These are phyloP conservation scores for Neopestalotiopsis sp. DNA, from an alignment of 2,329 filamentous ascomycete genomes.

Conservation along the genomic window DNA sequence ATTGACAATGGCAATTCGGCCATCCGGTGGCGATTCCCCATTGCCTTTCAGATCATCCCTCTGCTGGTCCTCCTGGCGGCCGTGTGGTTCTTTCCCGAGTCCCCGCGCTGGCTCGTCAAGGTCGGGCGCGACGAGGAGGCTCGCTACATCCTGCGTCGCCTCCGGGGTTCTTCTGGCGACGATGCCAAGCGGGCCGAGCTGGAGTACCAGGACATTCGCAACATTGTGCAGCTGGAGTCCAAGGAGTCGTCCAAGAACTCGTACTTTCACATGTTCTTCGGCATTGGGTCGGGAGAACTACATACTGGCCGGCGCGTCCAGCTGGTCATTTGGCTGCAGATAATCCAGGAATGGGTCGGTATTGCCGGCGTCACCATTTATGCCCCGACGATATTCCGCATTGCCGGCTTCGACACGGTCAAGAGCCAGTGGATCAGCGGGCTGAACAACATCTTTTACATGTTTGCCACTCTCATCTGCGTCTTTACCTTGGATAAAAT, in stretches of 20 bases:
- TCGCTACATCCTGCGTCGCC: slow-evolving; percentile 65
- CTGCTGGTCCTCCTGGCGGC: slow-evolving; percentile 59
- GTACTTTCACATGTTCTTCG: slow-evolving; percentile 71
- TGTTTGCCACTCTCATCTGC: slow-evolving; percentile 70
- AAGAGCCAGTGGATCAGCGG: slow-evolving; percentile 70
- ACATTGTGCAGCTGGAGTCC: slow-evolving; percentile 66
- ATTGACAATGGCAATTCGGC: slow-evolving; percentile 61
- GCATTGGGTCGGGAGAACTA: slow-evolving; percentile 66
- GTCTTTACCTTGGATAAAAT: slow-evolving; percentile 74
- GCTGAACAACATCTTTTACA: slow-evolving; percentile 54
- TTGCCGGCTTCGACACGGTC: slow-evolving; percentile 66
- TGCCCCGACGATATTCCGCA: slow-evolving; percentile 64
- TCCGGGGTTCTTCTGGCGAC: slow-evolving; percentile 63
- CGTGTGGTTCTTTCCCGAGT: slow-evolving; percentile 74
- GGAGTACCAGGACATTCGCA: slow-evolving; percentile 72
- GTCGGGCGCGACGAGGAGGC: slow-evolving; percentile 71
- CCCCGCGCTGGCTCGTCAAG: slow-evolving; percentile 70
- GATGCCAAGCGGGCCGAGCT: slow-evolving; percentile 59
- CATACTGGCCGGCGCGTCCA: slow-evolving; percentile 72
- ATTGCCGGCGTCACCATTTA: slow-evolving; percentile 71
- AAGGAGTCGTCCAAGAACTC: slow-evolving; percentile 62
- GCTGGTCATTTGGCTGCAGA: slow-evolving; percentile 73
- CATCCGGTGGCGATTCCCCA: slow-evolving; percentile 71
- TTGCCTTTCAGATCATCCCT: slow-evolving; percentile 72
- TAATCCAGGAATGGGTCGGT: slow-evolving; percentile 73